phyloP scores from a whole-genome alignment of 2,329 filamentous ascomycete genomes.

The Knufia fluminis region DNA sequence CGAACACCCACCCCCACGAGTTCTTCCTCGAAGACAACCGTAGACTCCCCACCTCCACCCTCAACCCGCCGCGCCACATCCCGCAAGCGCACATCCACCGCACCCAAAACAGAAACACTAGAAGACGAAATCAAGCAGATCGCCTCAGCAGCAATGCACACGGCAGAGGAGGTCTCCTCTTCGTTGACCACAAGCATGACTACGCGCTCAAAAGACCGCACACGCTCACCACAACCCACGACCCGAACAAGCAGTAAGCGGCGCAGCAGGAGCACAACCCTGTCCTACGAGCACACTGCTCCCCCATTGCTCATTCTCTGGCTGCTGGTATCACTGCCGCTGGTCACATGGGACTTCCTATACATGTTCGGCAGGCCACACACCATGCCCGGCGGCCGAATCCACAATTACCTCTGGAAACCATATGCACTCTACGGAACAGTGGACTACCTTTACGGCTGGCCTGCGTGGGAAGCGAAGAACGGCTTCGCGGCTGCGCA shows the following conservation, averaged over 20 bases:
- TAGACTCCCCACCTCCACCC: constrained; percentile 2
- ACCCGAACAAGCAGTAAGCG: neutral
- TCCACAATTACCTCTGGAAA: constrained; percentile 62
- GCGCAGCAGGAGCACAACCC: neutral
- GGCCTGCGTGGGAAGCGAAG: constrained; percentile 56
- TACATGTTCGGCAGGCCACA: constrained; percentile 73
- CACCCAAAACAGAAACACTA: neutral
- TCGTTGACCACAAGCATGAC: neutral
- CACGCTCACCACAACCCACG: neutral
- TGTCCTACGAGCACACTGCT: constrained; percentile 5
- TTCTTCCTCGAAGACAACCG: neutral
- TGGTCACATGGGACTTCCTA: constrained; percentile 69
- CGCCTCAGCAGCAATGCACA: neutral
- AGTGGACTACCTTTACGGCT: constrained; percentile 75
- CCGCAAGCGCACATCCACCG: constrained; percentile 1
- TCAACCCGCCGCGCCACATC: neutral
- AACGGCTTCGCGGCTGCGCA: constrained; percentile 74
- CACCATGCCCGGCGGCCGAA: constrained; percentile 65
- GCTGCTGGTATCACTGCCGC: constrained; percentile 63
- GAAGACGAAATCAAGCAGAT: constrained; percentile 2
- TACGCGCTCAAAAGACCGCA: constrained; percentile 3
- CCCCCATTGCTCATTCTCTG: constrained; percentile 49
- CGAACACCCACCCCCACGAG: constrained; percentile 1
- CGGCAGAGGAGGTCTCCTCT: neutral
- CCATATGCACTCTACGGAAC: constrained; percentile 73